Conservation (phyloP, 805 yeast species). For the Torulaspora indica region DNA sequence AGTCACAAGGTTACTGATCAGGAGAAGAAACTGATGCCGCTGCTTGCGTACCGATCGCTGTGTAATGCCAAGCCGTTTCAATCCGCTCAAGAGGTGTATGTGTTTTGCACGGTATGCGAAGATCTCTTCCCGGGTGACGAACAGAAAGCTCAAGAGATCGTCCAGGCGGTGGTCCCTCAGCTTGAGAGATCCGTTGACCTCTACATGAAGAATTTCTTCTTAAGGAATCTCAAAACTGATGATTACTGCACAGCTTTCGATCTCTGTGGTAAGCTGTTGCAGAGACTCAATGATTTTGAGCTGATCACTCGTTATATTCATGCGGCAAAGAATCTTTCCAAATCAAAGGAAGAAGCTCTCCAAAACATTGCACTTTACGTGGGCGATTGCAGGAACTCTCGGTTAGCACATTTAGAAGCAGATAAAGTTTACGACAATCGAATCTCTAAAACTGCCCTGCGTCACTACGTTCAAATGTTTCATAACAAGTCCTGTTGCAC, state of each 20-base stretch:
- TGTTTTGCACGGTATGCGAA: constrained; percentile 49
- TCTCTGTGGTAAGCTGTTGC: constrained; percentile 41
- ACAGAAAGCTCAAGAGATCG: constrained; percentile 37
- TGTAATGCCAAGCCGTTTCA: constrained; percentile 48
- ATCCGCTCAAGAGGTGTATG: constrained; percentile 61
- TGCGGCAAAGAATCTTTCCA: constrained; percentile 58
- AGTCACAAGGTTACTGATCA: constrained; percentile 37
- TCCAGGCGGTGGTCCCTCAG: constrained; percentile 34
- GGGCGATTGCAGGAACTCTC: constrained; percentile 50
- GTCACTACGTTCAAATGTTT: constrained; percentile 42
- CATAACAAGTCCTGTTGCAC: constrained; percentile 62
- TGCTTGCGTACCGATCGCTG: constrained; percentile 55
- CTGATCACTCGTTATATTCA: constrained; percentile 33
- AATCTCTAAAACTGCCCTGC: constrained; percentile 32
- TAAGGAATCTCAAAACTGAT: constrained; percentile 45
- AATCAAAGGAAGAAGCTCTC: constrained; percentile 39
- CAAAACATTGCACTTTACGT: constrained; percentile 26
- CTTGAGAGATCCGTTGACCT: constrained; percentile 44
- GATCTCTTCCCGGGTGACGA: constrained; percentile 27
- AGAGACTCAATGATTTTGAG: constrained; percentile 63
- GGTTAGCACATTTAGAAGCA: constrained; percentile 49
- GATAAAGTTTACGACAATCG: constrained; percentile 25
- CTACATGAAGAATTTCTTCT: constrained; percentile 53
- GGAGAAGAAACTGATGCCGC: constrained; percentile 51
- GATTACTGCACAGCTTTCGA: constrained; percentile 44